phyloP scores from a whole-genome alignment of 1,284 basidiomycete genomes.

The Lignosus rhinocerotis region DNA sequence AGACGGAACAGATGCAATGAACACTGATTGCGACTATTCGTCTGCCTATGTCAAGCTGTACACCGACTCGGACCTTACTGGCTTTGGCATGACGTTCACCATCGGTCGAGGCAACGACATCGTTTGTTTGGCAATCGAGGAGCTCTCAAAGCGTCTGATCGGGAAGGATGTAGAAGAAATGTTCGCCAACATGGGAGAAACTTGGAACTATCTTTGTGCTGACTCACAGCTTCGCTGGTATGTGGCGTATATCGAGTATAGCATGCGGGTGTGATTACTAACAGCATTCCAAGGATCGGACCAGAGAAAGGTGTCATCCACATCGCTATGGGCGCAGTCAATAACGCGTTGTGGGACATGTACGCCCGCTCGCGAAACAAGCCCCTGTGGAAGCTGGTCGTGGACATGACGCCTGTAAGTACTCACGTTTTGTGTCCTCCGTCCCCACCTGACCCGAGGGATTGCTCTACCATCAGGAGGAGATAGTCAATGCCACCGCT shows the following conservation, averaged over 20 bases:
- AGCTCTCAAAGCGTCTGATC: conserved; percentile 78
- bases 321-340: conserved; percentile 78
- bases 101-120: conserved; percentile 95
- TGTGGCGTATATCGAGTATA: conserved; percentile 30
- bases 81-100: conserved; percentile 97
- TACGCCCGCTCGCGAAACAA: conserved; percentile 76
- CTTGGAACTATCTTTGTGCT: conserved; percentile 77
- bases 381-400: conserved; percentile 84
- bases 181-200: conserved; percentile 87
- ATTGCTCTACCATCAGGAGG: conserved; percentile 53
- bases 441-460: neutral
- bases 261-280: neutral
- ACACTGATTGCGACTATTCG: conserved; percentile 93
- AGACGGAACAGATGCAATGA: conserved; percentile 92
- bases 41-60: conserved; percentile 86
- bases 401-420: conserved; percentile 78
- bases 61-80: conserved; percentile 73
- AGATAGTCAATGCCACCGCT: conserved; percentile 81
- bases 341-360: conserved; percentile 85
- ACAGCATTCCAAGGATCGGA: conserved; percentile 62
- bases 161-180: conserved; percentile 85
- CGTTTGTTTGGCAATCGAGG: conserved; percentile 80
- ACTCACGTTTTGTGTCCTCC: conserved; percentile 4
- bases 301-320: conserved; percentile 89
- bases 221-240: conserved; percentile 91